phyloP scores from a whole-genome alignment of 2,329 filamentous ascomycete species.

The Colletotrichum acutatum region DNA sequence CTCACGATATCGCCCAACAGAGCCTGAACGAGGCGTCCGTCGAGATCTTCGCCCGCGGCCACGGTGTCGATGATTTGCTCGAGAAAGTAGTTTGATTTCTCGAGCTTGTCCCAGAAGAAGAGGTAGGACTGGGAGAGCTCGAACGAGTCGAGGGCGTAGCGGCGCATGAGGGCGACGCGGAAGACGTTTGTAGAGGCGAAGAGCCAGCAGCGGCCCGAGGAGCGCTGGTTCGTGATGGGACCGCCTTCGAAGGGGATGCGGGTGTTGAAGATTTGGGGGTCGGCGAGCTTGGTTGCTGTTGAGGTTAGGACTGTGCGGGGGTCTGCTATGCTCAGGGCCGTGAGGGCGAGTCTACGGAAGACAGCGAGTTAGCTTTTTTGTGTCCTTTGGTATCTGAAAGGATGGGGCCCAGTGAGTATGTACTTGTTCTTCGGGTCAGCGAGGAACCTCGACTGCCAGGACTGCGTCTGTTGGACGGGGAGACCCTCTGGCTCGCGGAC shows the following conservation, averaged over 20 bases:
- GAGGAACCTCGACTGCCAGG: slow-evolving; percentile 72
- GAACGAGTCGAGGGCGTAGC: slow-evolving; percentile 80
- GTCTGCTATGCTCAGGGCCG: slow-evolving; percentile 75
- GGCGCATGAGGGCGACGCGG: slow-evolving; percentile 87
- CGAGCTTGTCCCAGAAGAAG: slow-evolving; percentile 95
- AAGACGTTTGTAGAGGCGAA: slow-evolving; percentile 94
- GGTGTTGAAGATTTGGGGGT: slow-evolving; percentile 86
- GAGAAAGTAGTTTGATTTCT: slow-evolving; percentile 91
- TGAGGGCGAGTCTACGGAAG: slow-evolving; percentile 73
- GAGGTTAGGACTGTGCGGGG: slow-evolving; percentile 74
- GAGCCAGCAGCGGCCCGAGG: slow-evolving; percentile 88
- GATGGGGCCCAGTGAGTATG: neutral
- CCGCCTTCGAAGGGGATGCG: slow-evolving; percentile 84
- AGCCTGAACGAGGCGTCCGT: slow-evolving; percentile 77
- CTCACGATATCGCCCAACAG: slow-evolving; percentile 75
- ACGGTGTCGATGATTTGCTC: slow-evolving; percentile 84
- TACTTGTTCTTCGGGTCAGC: slow-evolving; percentile 74
- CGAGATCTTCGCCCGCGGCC: slow-evolving; percentile 68
- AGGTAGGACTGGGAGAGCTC: slow-evolving; percentile 90
- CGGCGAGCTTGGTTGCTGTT: slow-evolving; percentile 69
- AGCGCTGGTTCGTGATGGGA: slow-evolving; percentile 86
- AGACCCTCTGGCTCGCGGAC: slow-evolving; percentile 56
- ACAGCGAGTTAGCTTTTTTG: neutral
- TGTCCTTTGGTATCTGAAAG: neutral
- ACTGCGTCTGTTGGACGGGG: slow-evolving; percentile 59